Conservation (phyloP, 1,284 basidiomycete genomes). For the Volvariella volvacea region DNA sequence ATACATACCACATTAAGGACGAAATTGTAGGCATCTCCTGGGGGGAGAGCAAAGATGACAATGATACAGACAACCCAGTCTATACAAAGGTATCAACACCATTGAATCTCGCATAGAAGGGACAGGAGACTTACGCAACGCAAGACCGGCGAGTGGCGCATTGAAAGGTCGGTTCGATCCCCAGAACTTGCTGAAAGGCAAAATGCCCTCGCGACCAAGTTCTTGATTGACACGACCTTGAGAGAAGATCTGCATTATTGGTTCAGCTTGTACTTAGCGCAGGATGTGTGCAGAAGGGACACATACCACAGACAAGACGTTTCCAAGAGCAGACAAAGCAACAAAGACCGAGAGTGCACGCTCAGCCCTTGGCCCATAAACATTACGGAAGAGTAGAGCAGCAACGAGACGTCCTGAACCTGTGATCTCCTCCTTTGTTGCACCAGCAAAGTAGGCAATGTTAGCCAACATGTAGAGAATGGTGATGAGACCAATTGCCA, state of each 20-base stretch:
- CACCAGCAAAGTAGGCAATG: conserved; percentile 30
- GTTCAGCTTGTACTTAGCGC: background rate
- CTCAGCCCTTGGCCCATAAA: conserved; percentile 45
- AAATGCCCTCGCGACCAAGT: conserved; percentile 29
- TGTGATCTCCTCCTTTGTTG: conserved; percentile 27
- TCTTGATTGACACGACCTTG: conserved; percentile 33
- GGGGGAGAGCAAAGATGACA: conserved; percentile 26
- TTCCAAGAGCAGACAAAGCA: conserved; percentile 47
- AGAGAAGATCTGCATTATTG: conserved; percentile 19
- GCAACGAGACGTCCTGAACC: conserved; percentile 24
- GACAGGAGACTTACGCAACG: conserved; percentile 13
- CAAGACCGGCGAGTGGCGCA: conserved; percentile 27
- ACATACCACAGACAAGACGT: conserved; percentile 38
- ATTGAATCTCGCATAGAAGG: background rate
- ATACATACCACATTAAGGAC: conserved; percentile 25
- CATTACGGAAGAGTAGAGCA: conserved; percentile 43
- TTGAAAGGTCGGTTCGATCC: conserved; percentile 29
- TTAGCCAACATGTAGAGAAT: conserved; percentile 30
- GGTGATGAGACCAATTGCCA: conserved; percentile 26
- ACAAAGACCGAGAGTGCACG: conserved; percentile 41
- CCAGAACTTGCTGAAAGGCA: conserved; percentile 29
- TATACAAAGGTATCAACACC: conserved; percentile 6
- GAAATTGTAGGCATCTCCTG: conserved; percentile 29
- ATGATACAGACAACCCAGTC: conserved; percentile 22
- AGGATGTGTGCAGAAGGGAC: background rate